Base-by-base conservation (phyloP, 1,284 basidiomycete species). In the Microbotryum saponariae region DNA sequence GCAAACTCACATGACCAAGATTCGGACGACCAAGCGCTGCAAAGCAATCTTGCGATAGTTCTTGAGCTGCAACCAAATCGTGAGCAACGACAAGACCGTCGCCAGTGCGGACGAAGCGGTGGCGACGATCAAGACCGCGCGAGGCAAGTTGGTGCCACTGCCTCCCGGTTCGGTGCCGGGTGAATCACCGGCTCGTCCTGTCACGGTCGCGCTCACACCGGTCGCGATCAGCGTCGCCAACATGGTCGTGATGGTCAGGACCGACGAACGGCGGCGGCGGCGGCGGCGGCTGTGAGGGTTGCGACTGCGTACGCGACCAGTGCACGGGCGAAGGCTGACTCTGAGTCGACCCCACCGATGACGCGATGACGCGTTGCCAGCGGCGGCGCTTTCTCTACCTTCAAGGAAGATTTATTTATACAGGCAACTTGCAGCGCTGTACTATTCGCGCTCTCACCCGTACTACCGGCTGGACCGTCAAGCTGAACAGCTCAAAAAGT, bases 51-150 rank as follows among this genome's bases (percentile, higher is more conserved):
- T 72, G 62, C 73, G 72, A 54, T 76, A 76, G 54, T 73, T 91
- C 77, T 91, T 89, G 63, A 97, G 80, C 69, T 98, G 93, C 6
- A 91, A 80, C 70, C 82, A 83, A 69, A 98, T 92, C 2, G 89
- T 91, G 74, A 85, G 83, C 44, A 85, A 79, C 6, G 90, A 91
- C 25, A 96, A 82, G 2, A 83, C 72, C 6, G 91, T 91, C 1
- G 93, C 88, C 16, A 69, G 10, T 0, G 49, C 56, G 2, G 69
- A 63, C 44, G 65, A 67, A 12, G 67, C 49, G 8, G 68, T 66
- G 8, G 71, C 65, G 3, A 58, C 25, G 33, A 65, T 33, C 49
- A 71, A 59, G 42, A 72, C 63, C 6, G 49, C 14, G 4, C 18
- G 25, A 1, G 71, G 71, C 16, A 72, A 56, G 33, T 65, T 62